These are phyloP conservation scores for Talaromyces stipitatus DNA, from an alignment of 495 filamentous ascomycete species.

Conservation along the genomic window DNA sequence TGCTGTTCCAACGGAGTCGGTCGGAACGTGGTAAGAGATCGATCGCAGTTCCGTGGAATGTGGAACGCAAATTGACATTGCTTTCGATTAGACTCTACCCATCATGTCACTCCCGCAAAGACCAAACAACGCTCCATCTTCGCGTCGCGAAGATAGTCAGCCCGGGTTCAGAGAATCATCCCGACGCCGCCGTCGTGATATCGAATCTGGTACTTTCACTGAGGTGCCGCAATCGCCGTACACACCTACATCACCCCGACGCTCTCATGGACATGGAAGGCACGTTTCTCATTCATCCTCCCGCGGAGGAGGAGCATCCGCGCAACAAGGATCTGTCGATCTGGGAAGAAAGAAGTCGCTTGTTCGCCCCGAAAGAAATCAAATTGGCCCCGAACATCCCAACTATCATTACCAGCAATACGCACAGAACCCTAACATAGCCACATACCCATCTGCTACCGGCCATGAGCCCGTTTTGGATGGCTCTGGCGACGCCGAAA, in stretches of 20 bases:
- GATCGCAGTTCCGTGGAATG: conserved; percentile 1
- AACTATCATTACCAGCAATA: conserved; percentile 93
- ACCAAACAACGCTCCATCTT: conserved; percentile 46
- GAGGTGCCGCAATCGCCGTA: conserved; percentile 29
- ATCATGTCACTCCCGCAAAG: conserved; percentile 63
- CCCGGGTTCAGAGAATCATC: conserved; percentile 60
- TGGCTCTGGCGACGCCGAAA: conserved; percentile 51
- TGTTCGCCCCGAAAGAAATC: conserved; percentile 78
- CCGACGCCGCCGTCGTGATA: conserved; percentile 58
- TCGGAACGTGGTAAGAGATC: neutral
- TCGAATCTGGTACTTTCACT: conserved; percentile 54
- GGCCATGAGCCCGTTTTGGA: conserved; percentile 85
- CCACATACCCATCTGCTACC: conserved; percentile 78
- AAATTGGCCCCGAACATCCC: conserved; percentile 74
- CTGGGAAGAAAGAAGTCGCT: conserved; percentile 71
- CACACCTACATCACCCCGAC: conserved; percentile 16
- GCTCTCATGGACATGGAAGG: conserved; percentile 21
- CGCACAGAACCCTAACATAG: conserved; percentile 73
- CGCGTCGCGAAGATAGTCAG: conserved; percentile 48
- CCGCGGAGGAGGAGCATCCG: conserved; percentile 13
- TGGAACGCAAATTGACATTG: neutral
- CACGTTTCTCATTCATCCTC: conserved; percentile 25
- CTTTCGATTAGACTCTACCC: neutral
- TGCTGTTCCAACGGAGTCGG: neutral
- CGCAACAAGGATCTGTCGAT: neutral